A percentile compares a stretch with the other conserved stretches of the same genome.
phyloP scores from a whole-genome alignment of 73 alveolate genomes.

The Tetrahymena elliotti region DNA sequence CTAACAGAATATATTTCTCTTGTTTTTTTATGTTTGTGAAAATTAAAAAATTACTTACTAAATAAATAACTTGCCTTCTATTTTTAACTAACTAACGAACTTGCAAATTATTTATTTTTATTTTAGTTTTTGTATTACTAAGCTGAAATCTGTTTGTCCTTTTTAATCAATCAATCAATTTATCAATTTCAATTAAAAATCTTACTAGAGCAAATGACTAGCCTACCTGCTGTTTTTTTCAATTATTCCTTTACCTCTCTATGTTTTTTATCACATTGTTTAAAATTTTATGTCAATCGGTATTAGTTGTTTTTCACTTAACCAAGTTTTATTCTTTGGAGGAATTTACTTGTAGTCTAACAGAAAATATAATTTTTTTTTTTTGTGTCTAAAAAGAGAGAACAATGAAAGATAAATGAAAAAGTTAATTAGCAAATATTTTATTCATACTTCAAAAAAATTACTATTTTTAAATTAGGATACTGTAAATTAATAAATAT shows the following conservation, averaged over 20 bases:
- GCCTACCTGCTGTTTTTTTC: not conserved
- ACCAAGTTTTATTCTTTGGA: no score
- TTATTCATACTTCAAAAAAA: not conserved
- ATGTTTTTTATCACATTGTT: no score
- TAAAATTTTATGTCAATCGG: no score
- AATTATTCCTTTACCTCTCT: not conserved
- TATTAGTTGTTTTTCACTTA: no score
- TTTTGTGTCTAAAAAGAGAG: not conserved
- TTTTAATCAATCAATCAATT: not conserved
- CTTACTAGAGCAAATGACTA: no score
- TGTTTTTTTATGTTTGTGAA: not conserved
- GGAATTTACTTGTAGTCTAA: no score
- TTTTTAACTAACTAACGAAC: not conserved
- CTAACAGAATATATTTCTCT: no score
- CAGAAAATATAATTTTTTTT: no score
- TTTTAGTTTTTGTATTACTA: not conserved
- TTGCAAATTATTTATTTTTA: not conserved
- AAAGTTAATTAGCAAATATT: not conserved
- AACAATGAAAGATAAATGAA: no score
- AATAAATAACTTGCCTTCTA: no score
- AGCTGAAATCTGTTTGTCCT: not conserved
- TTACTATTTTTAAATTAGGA: not conserved
- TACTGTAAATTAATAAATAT: not conserved
- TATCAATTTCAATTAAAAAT: no score
- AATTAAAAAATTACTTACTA: not conserved